A percentile compares a stretch with the other conserved stretches of the same genome.
Evolutionary conservation across 176 grass and related monocot genomes (phyloP).

Genomic region (Coix lacrymajobi): DNA sequence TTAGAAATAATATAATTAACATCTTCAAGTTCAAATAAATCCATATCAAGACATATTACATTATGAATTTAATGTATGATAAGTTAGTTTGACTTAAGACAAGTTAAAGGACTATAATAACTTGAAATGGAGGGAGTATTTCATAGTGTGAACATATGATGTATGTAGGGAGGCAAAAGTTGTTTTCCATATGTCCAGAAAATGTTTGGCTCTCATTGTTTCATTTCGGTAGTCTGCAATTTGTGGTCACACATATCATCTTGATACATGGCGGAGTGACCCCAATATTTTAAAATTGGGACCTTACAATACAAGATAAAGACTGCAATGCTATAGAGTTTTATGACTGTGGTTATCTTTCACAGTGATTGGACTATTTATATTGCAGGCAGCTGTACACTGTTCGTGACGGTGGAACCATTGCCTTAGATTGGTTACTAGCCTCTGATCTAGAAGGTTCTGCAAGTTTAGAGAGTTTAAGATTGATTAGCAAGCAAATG

Average conservation of each 20-base stretch:
- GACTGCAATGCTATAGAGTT: not conserved
- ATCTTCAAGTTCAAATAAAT: not conserved
- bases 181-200: not conserved
- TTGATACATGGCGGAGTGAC: not conserved
- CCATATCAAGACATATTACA: not conserved
- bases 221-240: not conserved
- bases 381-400: slow-evolving; percentile 76
- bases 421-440: slow-evolving; percentile 95
- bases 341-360: not conserved
- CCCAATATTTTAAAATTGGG: not conserved
- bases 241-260: not conserved
- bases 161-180: not conserved
- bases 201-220: not conserved
- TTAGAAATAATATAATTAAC: not conserved
- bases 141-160: not conserved
- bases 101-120: not conserved
- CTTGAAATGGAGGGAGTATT: not conserved
- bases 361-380: not conserved
- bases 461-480: slow-evolving; percentile 7
- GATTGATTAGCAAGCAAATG: slow-evolving; percentile 17
- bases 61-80: not conserved
- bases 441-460: slow-evolving; percentile 59
- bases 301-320: not conserved
- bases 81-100: not conserved
- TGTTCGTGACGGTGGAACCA: slow-evolving; percentile 72